Base-by-base conservation (phyloP, 1,284 basidiomycete species). In the Austroboletus novae-zelandiae region DNA sequence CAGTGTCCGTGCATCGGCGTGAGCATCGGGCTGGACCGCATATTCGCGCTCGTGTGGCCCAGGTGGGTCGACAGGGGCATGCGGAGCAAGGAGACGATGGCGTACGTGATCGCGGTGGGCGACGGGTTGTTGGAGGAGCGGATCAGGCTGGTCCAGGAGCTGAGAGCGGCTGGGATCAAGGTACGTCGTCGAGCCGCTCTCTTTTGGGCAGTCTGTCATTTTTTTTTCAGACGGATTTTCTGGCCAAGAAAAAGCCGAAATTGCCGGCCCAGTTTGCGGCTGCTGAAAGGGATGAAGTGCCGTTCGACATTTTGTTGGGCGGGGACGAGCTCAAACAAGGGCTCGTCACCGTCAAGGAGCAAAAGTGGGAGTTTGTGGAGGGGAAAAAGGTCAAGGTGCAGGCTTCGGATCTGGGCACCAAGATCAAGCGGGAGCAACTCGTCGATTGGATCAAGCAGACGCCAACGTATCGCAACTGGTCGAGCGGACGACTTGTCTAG, bases 161-260 rank as follows among this genome's bases (percentile, higher is more conserved):
- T 99, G 48, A 83, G 97, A 69, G 86, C 86, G 55, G 87, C 83
- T 3, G 95, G 94, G 0, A 89, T 99, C 72, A 92, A 94, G 81
- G 94, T 90, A 6, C 9, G 40, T 40, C 34, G 25, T 20, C 39
- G 58, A n/a, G n/a, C n/a, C n/a, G 37, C 53, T 5, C 15, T 17
- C 15, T 15, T 15, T 36, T n/a, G n/a, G 15, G 14, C 15, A 3
- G 15, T 35, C 34, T 9, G 32, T 32, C 1, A 3, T 13, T 15
- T 11, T 32, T 32, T 32, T 14, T 15, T 23, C 36, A 94, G 91
- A 84, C 91, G 54, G 96, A 98, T 68, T 99, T 93, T 76, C 75
- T 94, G 65, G 91, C 94, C 62, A 98, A 98, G 72, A 81, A 77
- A 55, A 96, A 95, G 67, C 94, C 94, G 1, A 98, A 98, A 69